These are phyloP conservation scores for Chlorella ohadii DNA, from an alignment of 139 green algal genomes.

Conservation along the genomic window DNA sequence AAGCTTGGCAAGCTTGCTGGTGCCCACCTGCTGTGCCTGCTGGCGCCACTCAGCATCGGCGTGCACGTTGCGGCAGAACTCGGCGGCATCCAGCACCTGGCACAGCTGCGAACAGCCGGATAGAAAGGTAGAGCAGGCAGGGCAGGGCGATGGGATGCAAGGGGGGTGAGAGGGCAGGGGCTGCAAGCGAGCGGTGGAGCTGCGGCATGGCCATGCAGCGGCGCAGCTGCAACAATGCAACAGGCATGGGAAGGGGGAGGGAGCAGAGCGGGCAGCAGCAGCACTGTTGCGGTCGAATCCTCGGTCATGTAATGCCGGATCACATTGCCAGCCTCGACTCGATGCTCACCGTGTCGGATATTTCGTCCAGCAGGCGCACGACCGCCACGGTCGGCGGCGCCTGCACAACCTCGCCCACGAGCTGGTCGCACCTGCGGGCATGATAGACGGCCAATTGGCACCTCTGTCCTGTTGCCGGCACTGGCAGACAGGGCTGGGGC, in stretches of 20 bases:
- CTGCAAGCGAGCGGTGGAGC: no score
- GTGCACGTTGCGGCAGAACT: constrained; percentile 58
- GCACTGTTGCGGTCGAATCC: no score
- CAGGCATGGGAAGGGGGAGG: no score
- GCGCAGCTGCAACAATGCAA: no score
- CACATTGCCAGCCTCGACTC: no score
- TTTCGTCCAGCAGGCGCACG: constrained; percentile 48
- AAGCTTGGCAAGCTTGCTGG: background rate
- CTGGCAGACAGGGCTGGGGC: background rate
- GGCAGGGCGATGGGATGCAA: no score
- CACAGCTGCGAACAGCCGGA: constrained; percentile 33
- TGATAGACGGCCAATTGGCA: background rate
- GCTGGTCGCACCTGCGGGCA: constrained; percentile 39
- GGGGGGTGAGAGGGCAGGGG: no score
- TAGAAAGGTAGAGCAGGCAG: background rate
- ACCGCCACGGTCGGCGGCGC: constrained; percentile 28
- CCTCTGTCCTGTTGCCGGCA: no score
- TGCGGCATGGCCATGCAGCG: no score
- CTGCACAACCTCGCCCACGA: constrained; percentile 41
- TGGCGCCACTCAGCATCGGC: constrained; percentile 34
- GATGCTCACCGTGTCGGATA: constrained; percentile 49
- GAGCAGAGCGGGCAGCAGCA: no score
- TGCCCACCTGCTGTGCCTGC: constrained; percentile 38
- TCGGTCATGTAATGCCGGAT: no score
- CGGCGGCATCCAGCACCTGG: constrained; percentile 47